phyloP scores from a whole-genome alignment of 2,329 filamentous ascomycete species.

The Graphilbum ipis-grandicollis region DNA sequence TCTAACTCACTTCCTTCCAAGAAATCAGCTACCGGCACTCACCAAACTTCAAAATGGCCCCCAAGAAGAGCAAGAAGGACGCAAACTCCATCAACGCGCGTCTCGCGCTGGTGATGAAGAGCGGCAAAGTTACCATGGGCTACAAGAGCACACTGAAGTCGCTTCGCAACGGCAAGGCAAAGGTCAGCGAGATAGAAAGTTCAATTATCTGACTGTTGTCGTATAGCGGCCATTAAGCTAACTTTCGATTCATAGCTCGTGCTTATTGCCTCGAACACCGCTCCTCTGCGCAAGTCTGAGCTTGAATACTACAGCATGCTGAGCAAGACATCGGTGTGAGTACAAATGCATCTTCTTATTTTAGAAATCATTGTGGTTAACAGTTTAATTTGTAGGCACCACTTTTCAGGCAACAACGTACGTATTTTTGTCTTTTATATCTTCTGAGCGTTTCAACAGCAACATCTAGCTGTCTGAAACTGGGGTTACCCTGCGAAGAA shows the following conservation, averaged over 20 bases:
- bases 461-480: slow-evolving; percentile 3
- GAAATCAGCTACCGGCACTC: no score
- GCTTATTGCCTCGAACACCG: slow-evolving; percentile 81
- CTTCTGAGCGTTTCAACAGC: no score
- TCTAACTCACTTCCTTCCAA: no score
- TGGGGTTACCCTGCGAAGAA: slow-evolving; percentile 74
- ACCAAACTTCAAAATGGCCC: slow-evolving; percentile 39
- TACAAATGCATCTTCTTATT: no score
- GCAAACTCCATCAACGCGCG: slow-evolving; percentile 28
- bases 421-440: slow-evolving; percentile 27
- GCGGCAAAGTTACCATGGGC: slow-evolving; percentile 63
- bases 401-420: slow-evolving; percentile 98
- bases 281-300: slow-evolving; percentile 94
- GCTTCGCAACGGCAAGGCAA: slow-evolving; percentile 60
- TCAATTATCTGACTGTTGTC: no score
- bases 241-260: slow-evolving; percentile 40
- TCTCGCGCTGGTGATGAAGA: slow-evolving; percentile 46
- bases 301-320: slow-evolving; percentile 92
- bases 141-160: slow-evolving; percentile 52
- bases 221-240: no score
- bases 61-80: slow-evolving; percentile 47
- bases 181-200: no score
- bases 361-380: no score
- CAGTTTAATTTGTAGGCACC: slow-evolving; percentile 35
- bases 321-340: slow-evolving; percentile 64